Base-by-base conservation (phyloP, 768 basidiomycete genomes). In the Kwoniella sp. region DNA sequence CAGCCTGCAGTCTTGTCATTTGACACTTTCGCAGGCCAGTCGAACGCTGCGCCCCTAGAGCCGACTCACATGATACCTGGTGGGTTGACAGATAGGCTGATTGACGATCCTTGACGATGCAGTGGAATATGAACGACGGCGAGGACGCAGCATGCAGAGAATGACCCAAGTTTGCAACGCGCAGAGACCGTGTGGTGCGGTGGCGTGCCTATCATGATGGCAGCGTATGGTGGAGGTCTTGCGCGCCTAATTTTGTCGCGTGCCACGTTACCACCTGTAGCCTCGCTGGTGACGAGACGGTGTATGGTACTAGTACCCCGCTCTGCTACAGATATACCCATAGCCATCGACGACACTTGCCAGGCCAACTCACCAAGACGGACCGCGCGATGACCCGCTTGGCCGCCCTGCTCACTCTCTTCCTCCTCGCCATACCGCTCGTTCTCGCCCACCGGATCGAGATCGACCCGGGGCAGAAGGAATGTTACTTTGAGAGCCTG, bases 401-500 rank as follows among this genome's bases (percentile, higher is more conserved):
- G 23, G 10, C 45, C 12, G 32, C 26, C 38, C 10, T 54, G 3
- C 33, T 49, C 17, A n/a, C 36, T 33, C 31, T 49, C 25, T 39
- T 56, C 23, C n/a, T 56, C 0, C 37, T 57, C 10, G 29, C 33
- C 31, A 26, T 58, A 5, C 41, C 46, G 27, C 48, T 60, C 45
- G 46, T 52, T 11, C 40, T 53, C 3, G 67, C 70, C 1, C 72
- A 73, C 44, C 52, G 72, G 25, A 67, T 73, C 63, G 70, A 73
- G 48, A 66, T 73, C n/a, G 64, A 64, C 29, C 64, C 72, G 42
- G 70, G 70, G 32, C 53, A 56, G 41, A 71, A 73, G 53, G 68
- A 68, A 52, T 74, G 73, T 52, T 72, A 66, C 54, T 70, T 69
- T 45, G 73, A 74, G 60, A 63, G 61, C 38, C 50, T 76, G 20